A percentile compares a stretch with the other conserved stretches of the same genome.
Conservation (phyloP, 139 green algal species). For the Marvania coccoides region DNA sequence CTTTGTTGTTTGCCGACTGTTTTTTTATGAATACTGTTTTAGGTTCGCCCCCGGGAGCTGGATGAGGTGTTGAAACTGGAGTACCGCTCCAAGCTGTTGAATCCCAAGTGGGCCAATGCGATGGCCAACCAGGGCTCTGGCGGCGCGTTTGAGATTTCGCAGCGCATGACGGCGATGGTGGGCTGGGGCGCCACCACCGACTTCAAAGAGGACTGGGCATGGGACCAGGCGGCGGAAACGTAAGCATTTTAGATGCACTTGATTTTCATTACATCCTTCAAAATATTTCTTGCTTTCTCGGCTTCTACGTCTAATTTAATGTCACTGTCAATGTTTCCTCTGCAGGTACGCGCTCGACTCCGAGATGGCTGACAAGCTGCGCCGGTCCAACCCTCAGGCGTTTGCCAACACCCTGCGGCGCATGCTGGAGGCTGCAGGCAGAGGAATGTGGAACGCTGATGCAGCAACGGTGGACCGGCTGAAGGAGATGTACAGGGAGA, state of each 20-base stretch:
- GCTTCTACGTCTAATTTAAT: too few species aligned
- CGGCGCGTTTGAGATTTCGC: conserved; percentile 90
- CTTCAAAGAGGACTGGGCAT: conserved; percentile 91
- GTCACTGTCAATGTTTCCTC: too few species aligned
- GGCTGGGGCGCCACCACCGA: conserved; percentile 88
- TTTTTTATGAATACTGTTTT: too few species aligned
- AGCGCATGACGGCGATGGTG: conserved; percentile 89
- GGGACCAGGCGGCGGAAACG: conserved; percentile 81
- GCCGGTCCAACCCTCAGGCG: conserved; percentile 55
- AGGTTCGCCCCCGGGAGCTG: conserved; percentile 65
- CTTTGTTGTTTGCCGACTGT: too few species aligned
- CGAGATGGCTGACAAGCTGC: conserved; percentile 70
- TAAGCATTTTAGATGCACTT: too few species aligned
- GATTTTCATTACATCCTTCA: too few species aligned
- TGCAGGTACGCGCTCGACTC: conserved; percentile 89
- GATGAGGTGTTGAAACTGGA: conserved; percentile 88
- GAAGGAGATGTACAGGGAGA: conserved; percentile 65
- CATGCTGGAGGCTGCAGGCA: conserved; percentile 87
- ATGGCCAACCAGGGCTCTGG: conserved; percentile 87
- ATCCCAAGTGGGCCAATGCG: conserved; percentile 88
- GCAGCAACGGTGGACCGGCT: conserved; percentile 58
- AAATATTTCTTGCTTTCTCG: too few species aligned
- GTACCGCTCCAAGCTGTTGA: conserved; percentile 95
- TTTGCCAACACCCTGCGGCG: conserved; percentile 77
- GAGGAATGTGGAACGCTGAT: conserved; percentile 88